Base-by-base conservation (phyloP, 768 basidiomycete genomes). In the Strobilomyces confusus region DNA sequence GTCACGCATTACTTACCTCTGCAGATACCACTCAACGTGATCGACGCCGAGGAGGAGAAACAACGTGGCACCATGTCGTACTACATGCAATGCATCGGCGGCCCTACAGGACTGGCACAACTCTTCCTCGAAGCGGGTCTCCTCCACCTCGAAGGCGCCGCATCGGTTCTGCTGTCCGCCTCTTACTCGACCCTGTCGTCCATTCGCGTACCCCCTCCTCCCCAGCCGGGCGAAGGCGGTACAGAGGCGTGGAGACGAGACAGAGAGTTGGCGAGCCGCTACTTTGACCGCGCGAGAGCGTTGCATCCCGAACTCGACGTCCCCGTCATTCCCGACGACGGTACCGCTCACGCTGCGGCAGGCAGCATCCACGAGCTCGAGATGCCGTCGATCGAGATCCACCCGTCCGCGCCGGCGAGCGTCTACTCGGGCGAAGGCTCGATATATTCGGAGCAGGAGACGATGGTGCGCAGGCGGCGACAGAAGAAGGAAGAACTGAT, bases 131-230 rank as follows among this genome's bases (percentile, higher is more conserved):
- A 89, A 67, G 86, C 86, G 5, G 89, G 89, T 4, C 75, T 90
- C 25, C 79, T 92, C 29, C 82, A 91, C 63, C 76, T 91, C n/a
- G 89, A 92, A 66, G 89, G 89, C 8, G 80, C 86, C 14, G 88
- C 89, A 17, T 78, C 84, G 0, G 73, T 76, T n/a, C 75, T 91
- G 29, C 78, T 90, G 29, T 77, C 86, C 5, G 81, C 86, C 4
- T 87, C 89, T 1, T 86, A 85, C 63, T 83, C 87, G 17, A 87
- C 86, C 38, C 76, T 91, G 20, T 86, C 89, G 3, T 90, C 89
- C 14, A 80, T 91, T 55, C 84, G 89, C 43, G 77, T 87, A 29
- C 84, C 86, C 44, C 68, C 74, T 29, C 73, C 75, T 37, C 71
- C 77, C 9, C 77, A 80, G 44, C 68, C 73, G 11, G 75, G 76